Base-by-base conservation (phyloP, 2,329 filamentous ascomycete species). In the Pseudogymnoascus verrucosus region DNA sequence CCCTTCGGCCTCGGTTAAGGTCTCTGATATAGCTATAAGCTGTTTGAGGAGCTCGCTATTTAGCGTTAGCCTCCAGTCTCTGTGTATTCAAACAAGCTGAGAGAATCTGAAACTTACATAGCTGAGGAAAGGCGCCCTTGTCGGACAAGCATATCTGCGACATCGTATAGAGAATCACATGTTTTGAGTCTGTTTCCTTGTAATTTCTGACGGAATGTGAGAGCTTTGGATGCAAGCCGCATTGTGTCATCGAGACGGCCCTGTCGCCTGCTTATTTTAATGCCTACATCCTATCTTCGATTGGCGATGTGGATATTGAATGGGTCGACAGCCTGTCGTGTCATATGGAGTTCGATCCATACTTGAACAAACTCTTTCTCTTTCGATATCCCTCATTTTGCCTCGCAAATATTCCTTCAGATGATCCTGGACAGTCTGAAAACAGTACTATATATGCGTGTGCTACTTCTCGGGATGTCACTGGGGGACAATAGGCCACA, bases 301-400 rank as follows among this genome's bases (percentile, higher is more conserved):
- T 71, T 36, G 59, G 67, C 4, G 65, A 64, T 19, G 21, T 71
- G 7, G 63, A 34, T 11, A 62, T 70, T 12, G 36, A 66, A 28
- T 71, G 69, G 69, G 62, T 67, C 21, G 68, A 71, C 61, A 66
- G 61, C 57, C 63, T 71, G 5, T 61, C 67, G 2, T 69, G 67
- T 36, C 69, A 72, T 65, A 65, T 71, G 21, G 68, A 71, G 61
- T 65, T 69, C 7, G 69, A 72, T 59, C 64, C 64, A 28, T 42
- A 66, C 34, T 62, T 65, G 19, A 61, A 64, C 10, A 66, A 60
- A 4, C 54, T 72, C n/a, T 71, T 64, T 26, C n/a, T 71, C 11
- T 71, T 67, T 62, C 67, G 69, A 5, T 68, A 70, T 62, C 69
- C 69, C 8, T 69, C 69, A 5, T 71, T 70, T 60, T 70, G 69